A percentile compares a stretch with the other conserved stretches of the same genome.
These are phyloP conservation scores for Candida maltosa DNA, from an alignment of 805 yeast genomes.

Conservation along the genomic window DNA sequence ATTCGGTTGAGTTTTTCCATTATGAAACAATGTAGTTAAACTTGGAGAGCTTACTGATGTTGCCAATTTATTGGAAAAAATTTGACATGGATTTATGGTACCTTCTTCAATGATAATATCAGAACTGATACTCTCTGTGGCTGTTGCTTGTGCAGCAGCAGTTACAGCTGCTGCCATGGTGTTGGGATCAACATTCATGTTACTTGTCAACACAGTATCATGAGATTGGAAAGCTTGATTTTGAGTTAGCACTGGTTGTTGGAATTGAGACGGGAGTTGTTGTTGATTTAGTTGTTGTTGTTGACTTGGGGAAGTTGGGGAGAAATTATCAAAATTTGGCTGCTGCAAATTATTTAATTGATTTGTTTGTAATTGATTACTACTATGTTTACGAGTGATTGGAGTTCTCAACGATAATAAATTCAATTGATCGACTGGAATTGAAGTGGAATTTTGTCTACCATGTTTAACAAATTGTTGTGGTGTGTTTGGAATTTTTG, in stretches of 20 bases:
- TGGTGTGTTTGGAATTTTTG: constrained; percentile 4
- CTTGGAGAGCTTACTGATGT: constrained; percentile 16
- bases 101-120: constrained; percentile 10
- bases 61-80: constrained; percentile 14
- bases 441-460: constrained; percentile 9
- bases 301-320: constrained; percentile 1
- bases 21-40: constrained; percentile 10
- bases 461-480: constrained; percentile 5
- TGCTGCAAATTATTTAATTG: constrained; percentile 2
- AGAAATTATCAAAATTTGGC: constrained; percentile 3
- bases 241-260: neutral
- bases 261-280: neutral
- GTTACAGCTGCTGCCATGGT: constrained; percentile 4
- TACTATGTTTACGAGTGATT: neutral
- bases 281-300: constrained; percentile 2
- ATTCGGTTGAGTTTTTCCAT: neutral
- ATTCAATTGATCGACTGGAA: constrained; percentile 23
- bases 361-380: neutral
- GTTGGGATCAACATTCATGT: constrained; percentile 2
- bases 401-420: constrained; percentile 17
- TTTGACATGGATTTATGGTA: constrained; percentile 33
- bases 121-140: constrained; percentile 1
- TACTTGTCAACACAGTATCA: constrained; percentile 1
- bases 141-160: constrained; percentile 7
- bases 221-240: no score